Percentiles rank a stretch among this genome's conserved stretches.
Evolutionary conservation across 495 filamentous ascomycete genomes (phyloP).

Genomic region (Xylaria longipes): DNA sequence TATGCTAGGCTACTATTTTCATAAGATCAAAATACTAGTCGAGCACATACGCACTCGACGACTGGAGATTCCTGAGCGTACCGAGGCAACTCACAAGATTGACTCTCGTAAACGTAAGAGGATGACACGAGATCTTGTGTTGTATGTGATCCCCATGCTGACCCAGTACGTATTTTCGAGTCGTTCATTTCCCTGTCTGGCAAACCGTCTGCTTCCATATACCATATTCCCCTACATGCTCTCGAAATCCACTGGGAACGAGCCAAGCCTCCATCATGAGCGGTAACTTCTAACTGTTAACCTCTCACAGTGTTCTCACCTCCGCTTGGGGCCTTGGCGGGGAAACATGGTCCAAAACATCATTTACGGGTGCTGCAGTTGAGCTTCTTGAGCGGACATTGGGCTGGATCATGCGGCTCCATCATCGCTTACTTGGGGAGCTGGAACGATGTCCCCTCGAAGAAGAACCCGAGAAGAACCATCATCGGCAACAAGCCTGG

Average conservation of each 20-base stretch:
- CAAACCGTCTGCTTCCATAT: not conserved
- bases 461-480: not conserved
- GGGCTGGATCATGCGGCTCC: conserved; percentile 31
- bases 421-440: conserved; percentile 28
- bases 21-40: conserved; percentile 30
- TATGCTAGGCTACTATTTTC: conserved; percentile 36
- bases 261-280: not conserved
- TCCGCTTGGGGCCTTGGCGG: conserved; percentile 35
- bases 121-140: conserved; percentile 26
- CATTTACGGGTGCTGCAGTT: conserved; percentile 32
- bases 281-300: not conserved
- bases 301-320: conserved; percentile 23
- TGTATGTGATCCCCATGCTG: conserved; percentile 36
- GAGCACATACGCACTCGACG: conserved; percentile 27
- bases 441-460: conserved; percentile 9
- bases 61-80: not conserved
- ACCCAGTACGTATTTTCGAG: conserved; percentile 23
- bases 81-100: conserved; percentile 17
- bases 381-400: conserved; percentile 32
- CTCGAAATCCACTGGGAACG: not conserved
- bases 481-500: conserved; percentile 1
- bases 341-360: conserved; percentile 14
- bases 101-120: conserved; percentile 23
- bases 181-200: not conserved
- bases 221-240: not conserved